These are phyloP conservation scores for Trametes sp. DNA, from an alignment of 1,284 basidiomycete species.

Conservation along the genomic window DNA sequence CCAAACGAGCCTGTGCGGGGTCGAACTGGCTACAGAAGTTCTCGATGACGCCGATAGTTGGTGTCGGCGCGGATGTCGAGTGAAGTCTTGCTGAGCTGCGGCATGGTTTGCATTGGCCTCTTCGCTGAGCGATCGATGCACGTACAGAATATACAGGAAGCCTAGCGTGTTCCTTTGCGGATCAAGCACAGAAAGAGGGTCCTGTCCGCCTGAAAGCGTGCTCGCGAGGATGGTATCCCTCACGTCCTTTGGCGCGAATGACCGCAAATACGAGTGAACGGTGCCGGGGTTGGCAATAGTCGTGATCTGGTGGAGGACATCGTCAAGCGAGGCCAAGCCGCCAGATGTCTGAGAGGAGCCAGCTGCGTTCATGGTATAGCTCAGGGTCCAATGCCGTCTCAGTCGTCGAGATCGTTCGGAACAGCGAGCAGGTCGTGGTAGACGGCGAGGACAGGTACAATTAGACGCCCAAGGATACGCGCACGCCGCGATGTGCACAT, in stretches of 20 bases:
- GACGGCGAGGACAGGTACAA: conserved; percentile 15
- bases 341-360: conserved; percentile 18
- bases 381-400: not conserved
- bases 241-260: conserved; percentile 34
- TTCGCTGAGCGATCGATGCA: conserved; percentile 25
- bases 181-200: conserved; percentile 67
- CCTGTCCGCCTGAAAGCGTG: conserved; percentile 58
- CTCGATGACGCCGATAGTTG: conserved; percentile 53
- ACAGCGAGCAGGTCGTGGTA: conserved; percentile 11
- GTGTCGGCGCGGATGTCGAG: conserved; percentile 35
- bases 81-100: conserved; percentile 62
- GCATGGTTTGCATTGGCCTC: conserved; percentile 7
- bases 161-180: conserved; percentile 65
- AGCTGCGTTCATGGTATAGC: conserved; percentile 10
- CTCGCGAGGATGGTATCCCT: conserved; percentile 44
- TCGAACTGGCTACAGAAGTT: conserved; percentile 66
- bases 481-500: conserved; percentile 10
- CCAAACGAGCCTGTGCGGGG: conserved; percentile 65
- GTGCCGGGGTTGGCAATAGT: conserved; percentile 11
- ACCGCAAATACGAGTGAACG: conserved; percentile 25
- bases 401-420: not conserved
- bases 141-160: conserved; percentile 75
- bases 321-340: conserved; percentile 24
- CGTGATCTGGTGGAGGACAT: conserved; percentile 27
- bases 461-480: conserved; percentile 12